phyloP scores from a whole-genome alignment of 2,329 filamentous ascomycete species.

The Ophiostoma angusticollis region DNA sequence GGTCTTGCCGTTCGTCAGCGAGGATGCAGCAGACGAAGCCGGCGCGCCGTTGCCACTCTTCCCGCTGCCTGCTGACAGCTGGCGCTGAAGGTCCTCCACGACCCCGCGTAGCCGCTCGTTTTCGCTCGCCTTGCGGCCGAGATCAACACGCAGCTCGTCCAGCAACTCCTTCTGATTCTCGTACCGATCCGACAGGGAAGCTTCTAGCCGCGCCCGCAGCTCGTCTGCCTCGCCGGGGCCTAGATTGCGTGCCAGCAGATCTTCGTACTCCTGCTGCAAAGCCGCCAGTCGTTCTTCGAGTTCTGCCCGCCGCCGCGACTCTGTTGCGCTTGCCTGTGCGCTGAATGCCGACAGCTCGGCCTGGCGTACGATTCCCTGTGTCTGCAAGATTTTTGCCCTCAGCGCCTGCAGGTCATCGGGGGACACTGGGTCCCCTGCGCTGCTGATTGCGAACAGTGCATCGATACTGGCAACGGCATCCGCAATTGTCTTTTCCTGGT shows the following conservation, averaged over 20 bases:
- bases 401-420: slow-evolving; percentile 71
- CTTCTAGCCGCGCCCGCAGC: slow-evolving; percentile 65
- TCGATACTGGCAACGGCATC: slow-evolving; percentile 77
- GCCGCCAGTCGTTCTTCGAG: slow-evolving; percentile 63
- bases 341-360: slow-evolving; percentile 78
- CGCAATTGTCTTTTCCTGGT: slow-evolving; percentile 77
- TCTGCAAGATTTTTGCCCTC: slow-evolving; percentile 68
- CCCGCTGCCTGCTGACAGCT: slow-evolving; percentile 49
- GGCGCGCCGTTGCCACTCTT: slow-evolving; percentile 24
- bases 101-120: slow-evolving; percentile 68
- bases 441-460: slow-evolving; percentile 60
- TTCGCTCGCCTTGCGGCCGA: slow-evolving; percentile 67
- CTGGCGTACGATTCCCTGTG: slow-evolving; percentile 84
- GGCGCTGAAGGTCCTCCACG: slow-evolving; percentile 66
- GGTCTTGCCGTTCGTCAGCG: slow-evolving; percentile 73
- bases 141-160: slow-evolving; percentile 63
- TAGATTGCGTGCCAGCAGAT: slow-evolving; percentile 67
- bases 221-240: slow-evolving; percentile 69
- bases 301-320: slow-evolving; percentile 57
- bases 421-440: slow-evolving; percentile 64
- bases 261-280: slow-evolving; percentile 74
- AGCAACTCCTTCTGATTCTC: slow-evolving; percentile 60
- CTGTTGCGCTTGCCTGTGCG: slow-evolving; percentile 47
- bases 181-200: slow-evolving; percentile 63
- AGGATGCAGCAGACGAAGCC: slow-evolving; percentile 18